Evolutionary conservation across 148 eudicot genomes (phyloP).

Genomic region (Chenopodium suecicum): DNA sequence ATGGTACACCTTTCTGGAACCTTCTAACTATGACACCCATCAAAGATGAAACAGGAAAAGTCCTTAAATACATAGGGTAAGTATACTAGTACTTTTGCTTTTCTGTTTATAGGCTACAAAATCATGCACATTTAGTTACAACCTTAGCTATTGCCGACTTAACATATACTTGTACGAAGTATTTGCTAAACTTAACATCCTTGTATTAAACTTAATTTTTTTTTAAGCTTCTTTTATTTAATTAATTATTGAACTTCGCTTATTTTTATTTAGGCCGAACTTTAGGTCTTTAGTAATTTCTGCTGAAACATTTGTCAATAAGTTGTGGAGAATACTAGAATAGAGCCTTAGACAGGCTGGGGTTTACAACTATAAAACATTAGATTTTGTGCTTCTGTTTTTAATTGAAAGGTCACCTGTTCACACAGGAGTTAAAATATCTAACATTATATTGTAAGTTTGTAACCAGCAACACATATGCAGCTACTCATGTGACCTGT

Average conservation of each 20-base stretch:
- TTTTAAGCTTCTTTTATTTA: no score
- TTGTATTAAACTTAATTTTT: no score
- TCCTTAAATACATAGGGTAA: conserved; percentile 88
- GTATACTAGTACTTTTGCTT: conserved; percentile 5
- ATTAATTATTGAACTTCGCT: no score
- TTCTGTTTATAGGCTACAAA: not conserved
- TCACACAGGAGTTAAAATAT: not conserved
- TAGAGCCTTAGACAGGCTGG: not conserved
- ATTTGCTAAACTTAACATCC: no score
- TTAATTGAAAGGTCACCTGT: not conserved
- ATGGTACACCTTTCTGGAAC: conserved; percentile 94
- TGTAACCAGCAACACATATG: not conserved
- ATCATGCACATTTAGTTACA: not conserved
- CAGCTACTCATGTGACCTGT: conserved; percentile 1
- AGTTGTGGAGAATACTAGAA: no score
- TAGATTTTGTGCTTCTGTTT: not conserved
- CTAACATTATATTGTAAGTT: not conserved
- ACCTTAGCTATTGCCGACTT: not conserved
- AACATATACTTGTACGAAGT: no score
- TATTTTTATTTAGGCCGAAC: no score
- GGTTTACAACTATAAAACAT: not conserved
- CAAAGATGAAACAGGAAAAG: conserved; percentile 81
- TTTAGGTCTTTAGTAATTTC: no score
- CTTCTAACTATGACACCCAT: conserved; percentile 90
- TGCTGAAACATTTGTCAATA: no score